Conservation (phyloP, 495 filamentous ascomycete genomes). For the Lasiosphaeris hirsuta region DNA sequence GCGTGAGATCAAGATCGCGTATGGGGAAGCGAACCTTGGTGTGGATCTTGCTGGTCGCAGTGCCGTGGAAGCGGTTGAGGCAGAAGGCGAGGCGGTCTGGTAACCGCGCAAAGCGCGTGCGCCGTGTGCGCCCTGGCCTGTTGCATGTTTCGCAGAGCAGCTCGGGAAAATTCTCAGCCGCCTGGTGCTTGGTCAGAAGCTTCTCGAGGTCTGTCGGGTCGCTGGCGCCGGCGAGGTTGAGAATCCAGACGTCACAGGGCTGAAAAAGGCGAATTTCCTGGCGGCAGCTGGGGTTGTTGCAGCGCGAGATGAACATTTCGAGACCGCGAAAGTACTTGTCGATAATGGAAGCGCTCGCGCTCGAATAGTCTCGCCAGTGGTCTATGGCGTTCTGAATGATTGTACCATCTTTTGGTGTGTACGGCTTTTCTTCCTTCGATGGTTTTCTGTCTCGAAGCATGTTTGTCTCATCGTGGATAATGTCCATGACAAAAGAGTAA, state of each 20-base stretch:
- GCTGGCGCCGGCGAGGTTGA: slow-evolving; percentile 15
- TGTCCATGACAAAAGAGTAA: slow-evolving; percentile 36
- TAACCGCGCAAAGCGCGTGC: slow-evolving; percentile 29
- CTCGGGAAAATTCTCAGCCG: slow-evolving; percentile 14
- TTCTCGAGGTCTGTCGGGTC: slow-evolving; percentile 18
- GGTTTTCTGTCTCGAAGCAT: slow-evolving; percentile 23
- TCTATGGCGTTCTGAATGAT: slow-evolving; percentile 24
- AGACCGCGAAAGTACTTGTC: slow-evolving; percentile 39
- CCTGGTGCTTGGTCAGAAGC: slow-evolving; percentile 20
- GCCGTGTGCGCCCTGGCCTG: slow-evolving; percentile 28
- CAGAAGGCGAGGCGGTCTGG: slow-evolving; percentile 34
- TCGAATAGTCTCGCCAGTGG: slow-evolving; percentile 28
- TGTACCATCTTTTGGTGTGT: slow-evolving; percentile 20
- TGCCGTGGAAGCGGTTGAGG: slow-evolving; percentile 27
- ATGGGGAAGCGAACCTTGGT: slow-evolving; percentile 34
- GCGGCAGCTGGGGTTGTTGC: slow-evolving; percentile 23
- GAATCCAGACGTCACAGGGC: slow-evolving; percentile 21
- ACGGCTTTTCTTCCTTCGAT: slow-evolving; percentile 16
- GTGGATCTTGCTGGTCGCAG: slow-evolving; percentile 22
- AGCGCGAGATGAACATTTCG: slow-evolving; percentile 26
- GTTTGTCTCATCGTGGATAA: slow-evolving; percentile 43
- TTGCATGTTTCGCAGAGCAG: slow-evolving; percentile 30
- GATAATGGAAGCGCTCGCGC: slow-evolving; percentile 26
- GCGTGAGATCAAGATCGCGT: slow-evolving; percentile 35
- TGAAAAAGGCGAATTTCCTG: slow-evolving; percentile 24